These are phyloP conservation scores for Tylopilus felleus DNA, from an alignment of 768 basidiomycete genomes.

Conservation along the genomic window DNA sequence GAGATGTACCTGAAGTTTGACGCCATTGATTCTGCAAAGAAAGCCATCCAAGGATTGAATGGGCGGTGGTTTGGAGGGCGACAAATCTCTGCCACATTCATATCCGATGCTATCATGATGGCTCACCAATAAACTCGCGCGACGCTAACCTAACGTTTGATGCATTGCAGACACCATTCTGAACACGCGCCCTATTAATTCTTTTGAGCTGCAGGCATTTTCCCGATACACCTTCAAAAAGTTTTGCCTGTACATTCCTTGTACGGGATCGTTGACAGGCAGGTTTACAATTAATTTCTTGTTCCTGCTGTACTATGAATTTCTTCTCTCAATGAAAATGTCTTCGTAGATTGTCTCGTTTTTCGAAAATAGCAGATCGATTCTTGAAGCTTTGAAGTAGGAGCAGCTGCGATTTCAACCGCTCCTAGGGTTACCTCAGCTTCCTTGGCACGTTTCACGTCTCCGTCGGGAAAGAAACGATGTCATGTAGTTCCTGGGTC, in stretches of 20 bases:
- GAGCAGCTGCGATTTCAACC: slow-evolving; percentile 7
- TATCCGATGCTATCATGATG: slow-evolving; percentile 92
- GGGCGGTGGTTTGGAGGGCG: slow-evolving; percentile 97
- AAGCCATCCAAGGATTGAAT: slow-evolving; percentile 86
- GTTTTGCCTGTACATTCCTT: slow-evolving; percentile 29
- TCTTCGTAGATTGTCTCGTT: slow-evolving; percentile 32
- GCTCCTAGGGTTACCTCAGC: background rate
- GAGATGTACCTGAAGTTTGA: slow-evolving; percentile 97
- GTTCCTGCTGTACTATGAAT: slow-evolving; percentile 27
- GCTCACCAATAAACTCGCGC: slow-evolving; percentile 63
- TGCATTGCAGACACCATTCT: slow-evolving; percentile 28
- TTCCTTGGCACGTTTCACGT: background rate
- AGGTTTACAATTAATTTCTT: slow-evolving; percentile 36
- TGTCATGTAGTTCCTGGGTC: background rate
- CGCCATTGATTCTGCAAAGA: slow-evolving; percentile 71
- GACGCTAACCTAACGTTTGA: slow-evolving; percentile 26
- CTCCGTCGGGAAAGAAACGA: background rate
- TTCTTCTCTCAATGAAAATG: slow-evolving; percentile 34
- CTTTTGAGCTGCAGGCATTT: slow-evolving; percentile 31
- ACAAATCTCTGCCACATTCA: slow-evolving; percentile 82
- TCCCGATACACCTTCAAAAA: slow-evolving; percentile 31
- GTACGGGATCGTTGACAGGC: slow-evolving; percentile 35
- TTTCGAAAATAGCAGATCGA: slow-evolving; percentile 21
- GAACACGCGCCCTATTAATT: slow-evolving; percentile 27
- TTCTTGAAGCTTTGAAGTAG: slow-evolving; percentile 22